Evolutionary conservation across 257 asterid genomes (phyloP), one percentile per base, ranked within the genome.

Genomic region (Solanum virginianum): DNA sequence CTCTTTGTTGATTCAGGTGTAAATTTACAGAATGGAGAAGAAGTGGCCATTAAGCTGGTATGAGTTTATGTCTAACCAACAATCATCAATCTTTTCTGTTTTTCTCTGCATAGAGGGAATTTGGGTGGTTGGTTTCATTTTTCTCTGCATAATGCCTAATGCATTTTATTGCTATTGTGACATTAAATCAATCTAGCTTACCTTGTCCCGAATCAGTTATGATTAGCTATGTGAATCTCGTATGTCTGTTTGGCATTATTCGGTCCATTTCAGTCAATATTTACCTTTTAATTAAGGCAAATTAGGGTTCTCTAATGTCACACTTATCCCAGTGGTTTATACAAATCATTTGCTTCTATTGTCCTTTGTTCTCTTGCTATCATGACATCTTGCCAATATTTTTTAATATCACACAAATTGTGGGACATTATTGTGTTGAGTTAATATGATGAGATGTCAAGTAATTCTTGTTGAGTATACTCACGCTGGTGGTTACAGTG

Each of bases 41-140:
- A 95, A 94, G 97, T 94, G 24, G 99, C 94, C 57, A 87, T 95
- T 85, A 95, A 95, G 94, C 92, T 93, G 94, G 99, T 95, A 90
- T 71, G 88, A 63, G 82, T 57, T 41, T 39, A 22, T 66, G 39
- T 39, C 8, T 20, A 8, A 14, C 15, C 41, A 49, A 9, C 43
- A 75, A 49, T 75, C 12, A 26, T 75, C 62, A 47, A 47, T 51
- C 45, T 77, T 24, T 45, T 59, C 57, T 72, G 81, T 0, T 72
- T 11, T 47, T 74, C 8, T 75, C n/a, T 75, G 81, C 55, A 75
- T 49, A 22, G 22, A 49, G 43, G 43, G 60, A 49, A 45, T 51
- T 77, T 15, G 7, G 4, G 10, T 49, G 45, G 24, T 15, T 13
- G 82, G 16, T 26, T 77, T 51, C 3, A 16, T 15, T 51, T 29